These are phyloP conservation scores for Lactarius akahatsu DNA, from an alignment of 768 basidiomycete genomes.

Conservation along the genomic window DNA sequence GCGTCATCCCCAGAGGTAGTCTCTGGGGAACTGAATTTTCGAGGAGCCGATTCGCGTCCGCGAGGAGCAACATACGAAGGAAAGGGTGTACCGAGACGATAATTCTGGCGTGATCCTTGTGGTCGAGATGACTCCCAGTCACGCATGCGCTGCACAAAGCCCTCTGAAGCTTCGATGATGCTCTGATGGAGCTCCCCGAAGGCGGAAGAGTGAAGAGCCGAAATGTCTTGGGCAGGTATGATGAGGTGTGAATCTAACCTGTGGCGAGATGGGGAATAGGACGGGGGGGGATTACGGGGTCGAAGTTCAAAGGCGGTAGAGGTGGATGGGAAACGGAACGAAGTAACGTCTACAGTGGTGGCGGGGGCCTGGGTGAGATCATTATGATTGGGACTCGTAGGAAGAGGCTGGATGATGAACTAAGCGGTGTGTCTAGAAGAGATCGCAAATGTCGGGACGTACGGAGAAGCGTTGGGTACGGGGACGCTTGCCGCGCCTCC, in stretches of 20 bases:
- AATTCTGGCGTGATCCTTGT: conserved; percentile 37
- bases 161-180: conserved; percentile 63
- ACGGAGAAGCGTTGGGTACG: conserved; percentile 48
- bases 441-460: conserved; percentile 30
- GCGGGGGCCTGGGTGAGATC: conserved; percentile 7
- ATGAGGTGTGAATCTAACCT: conserved; percentile 12
- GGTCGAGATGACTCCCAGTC: conserved; percentile 61
- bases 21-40: conserved; percentile 28
- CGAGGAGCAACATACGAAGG: conserved; percentile 11
- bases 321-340: conserved; percentile 32
- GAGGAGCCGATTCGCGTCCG: conserved; percentile 19
- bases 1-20: conserved; percentile 29
- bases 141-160: conserved; percentile 69
- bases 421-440: conserved; percentile 8
- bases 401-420: conserved; percentile 12
- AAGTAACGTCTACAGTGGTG: conserved; percentile 9
- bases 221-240: conserved; percentile 36
- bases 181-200: conserved; percentile 65
- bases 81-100: conserved; percentile 38
- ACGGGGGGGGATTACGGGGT: conserved; percentile 20
- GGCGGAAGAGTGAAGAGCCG: conserved; percentile 56
- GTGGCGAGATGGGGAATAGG: conserved; percentile 9
- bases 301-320: conserved; percentile 38
- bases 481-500: conserved; percentile 55
- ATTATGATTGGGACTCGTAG: conserved; percentile 3